A percentile compares a stretch with the other conserved stretches of the same genome.
Conservation (phyloP, 1,284 basidiomycete genomes). For the Apiotrichum domesticum region DNA sequence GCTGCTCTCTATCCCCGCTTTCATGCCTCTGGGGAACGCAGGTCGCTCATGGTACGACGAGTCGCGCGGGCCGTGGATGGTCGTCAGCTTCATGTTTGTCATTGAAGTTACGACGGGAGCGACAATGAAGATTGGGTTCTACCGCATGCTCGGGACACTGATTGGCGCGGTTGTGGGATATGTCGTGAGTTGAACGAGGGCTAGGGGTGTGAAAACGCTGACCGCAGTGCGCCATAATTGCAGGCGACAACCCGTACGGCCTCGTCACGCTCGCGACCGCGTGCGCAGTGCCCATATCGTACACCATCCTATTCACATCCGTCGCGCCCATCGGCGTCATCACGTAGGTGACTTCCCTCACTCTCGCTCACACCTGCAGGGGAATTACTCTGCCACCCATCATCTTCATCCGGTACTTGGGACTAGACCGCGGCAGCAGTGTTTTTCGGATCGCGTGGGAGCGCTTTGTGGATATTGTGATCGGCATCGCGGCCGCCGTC, state of each 20-base stretch:
- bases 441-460: slow-evolving; percentile 36
- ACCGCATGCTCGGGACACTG: slow-evolving; percentile 48
- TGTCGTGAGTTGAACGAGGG: slow-evolving; percentile 29
- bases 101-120: slow-evolving; percentile 50
- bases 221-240: slow-evolving; percentile 42
- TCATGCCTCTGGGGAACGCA: slow-evolving; percentile 32
- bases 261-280: slow-evolving; percentile 45
- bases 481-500: slow-evolving; percentile 45
- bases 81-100: slow-evolving; percentile 49
- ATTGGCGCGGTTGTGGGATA: slow-evolving; percentile 46
- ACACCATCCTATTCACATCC: slow-evolving; percentile 41
- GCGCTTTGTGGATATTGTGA: slow-evolving; percentile 42
- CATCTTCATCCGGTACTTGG: slow-evolving; percentile 46
- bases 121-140: slow-evolving; percentile 47
- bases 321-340: slow-evolving; percentile 45
- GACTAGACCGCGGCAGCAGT: slow-evolving; percentile 19
- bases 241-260: slow-evolving; percentile 45
- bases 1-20: slow-evolving; percentile 47
- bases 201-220: background rate
- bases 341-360: slow-evolving; percentile 28
- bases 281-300: slow-evolving; percentile 43
- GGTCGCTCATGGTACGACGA: slow-evolving; percentile 44
- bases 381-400: slow-evolving; percentile 48
- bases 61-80: slow-evolving; percentile 47
- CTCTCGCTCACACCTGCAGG: slow-evolving; percentile 9